phyloP scores from a whole-genome alignment of 805 yeast genomes.

The Saccharomycopsis microspora region DNA sequence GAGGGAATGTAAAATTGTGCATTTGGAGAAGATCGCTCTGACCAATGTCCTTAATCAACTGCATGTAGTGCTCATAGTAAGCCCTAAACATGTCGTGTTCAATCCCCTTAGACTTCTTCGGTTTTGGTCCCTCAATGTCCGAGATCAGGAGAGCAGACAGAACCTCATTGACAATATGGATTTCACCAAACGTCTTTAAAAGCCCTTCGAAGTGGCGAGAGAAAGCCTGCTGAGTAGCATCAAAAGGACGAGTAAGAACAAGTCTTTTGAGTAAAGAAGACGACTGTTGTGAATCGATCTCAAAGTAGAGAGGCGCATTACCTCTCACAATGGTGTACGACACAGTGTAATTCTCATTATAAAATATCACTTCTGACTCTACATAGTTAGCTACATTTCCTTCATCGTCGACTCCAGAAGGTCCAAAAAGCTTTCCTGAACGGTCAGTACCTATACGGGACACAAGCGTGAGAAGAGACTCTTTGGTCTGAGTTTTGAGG shows the following conservation, averaged over 20 bases:
- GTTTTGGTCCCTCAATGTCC: constrained; percentile 1
- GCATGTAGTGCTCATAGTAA: constrained; percentile 12
- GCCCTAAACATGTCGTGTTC: constrained; percentile 14
- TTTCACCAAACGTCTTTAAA: constrained; percentile 68
- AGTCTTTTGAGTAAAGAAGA: constrained; percentile 60
- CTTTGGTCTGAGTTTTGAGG: constrained; percentile 12
- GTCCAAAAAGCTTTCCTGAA: constrained; percentile 78
- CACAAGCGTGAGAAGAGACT: constrained; percentile 52
- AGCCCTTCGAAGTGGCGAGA: constrained; percentile 69
- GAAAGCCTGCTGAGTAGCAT: constrained; percentile 81
- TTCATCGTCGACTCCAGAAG: constrained; percentile 82
- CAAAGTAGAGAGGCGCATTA: constrained; percentile 92
- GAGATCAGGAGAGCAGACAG: not conserved
- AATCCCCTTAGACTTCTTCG: constrained; percentile 5
- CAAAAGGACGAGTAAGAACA: constrained; percentile 63
- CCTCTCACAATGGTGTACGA: constrained; percentile 84
- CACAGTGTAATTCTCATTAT: constrained; percentile 37
- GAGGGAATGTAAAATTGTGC: constrained; percentile 12
- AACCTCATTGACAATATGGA: constrained; percentile 31
- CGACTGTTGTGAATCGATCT: constrained; percentile 54
- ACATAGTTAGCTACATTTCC: constrained; percentile 89
- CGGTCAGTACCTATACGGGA: constrained; percentile 86
- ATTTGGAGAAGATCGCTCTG: constrained; percentile 6
- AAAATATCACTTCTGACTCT: constrained; percentile 75
- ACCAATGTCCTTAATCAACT: constrained; percentile 3